phyloP scores from a whole-genome alignment of 2,329 filamentous ascomycete species.

The Didymellaceae sp. region DNA sequence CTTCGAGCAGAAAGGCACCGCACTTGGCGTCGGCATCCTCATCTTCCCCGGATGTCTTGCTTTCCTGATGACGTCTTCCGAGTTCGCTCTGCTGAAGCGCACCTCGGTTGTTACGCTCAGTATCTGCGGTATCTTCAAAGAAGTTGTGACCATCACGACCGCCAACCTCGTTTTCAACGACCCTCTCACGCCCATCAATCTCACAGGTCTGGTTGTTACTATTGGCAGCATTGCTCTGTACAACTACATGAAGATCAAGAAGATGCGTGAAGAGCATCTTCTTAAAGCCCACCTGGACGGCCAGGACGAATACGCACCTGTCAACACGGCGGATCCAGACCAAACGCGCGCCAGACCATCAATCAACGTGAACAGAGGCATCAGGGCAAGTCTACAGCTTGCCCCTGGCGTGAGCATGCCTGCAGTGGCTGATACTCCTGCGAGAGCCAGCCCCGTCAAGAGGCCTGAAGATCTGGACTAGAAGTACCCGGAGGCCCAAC shows the following conservation, averaged over 20 bases:
- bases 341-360: slow-evolving; percentile 19
- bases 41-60: slow-evolving; percentile 90
- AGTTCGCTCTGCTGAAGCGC: slow-evolving; percentile 93
- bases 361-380: slow-evolving; percentile 29
- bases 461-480: slow-evolving; percentile 55
- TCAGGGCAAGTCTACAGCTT: slow-evolving; percentile 49
- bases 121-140: slow-evolving; percentile 98
- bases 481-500: too few species aligned
- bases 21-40: slow-evolving; percentile 73
- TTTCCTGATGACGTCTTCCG: slow-evolving; percentile 94
- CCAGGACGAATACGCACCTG: slow-evolving; percentile 49
- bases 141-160: slow-evolving; percentile 92
- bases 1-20: slow-evolving; percentile 68
- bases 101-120: slow-evolving; percentile 95
- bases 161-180: slow-evolving; percentile 90
- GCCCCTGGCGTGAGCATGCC: slow-evolving; percentile 33
- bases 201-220: slow-evolving; percentile 86
- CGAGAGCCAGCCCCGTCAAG: slow-evolving; percentile 51
- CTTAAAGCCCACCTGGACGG: slow-evolving; percentile 53
- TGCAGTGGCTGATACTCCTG: slow-evolving; percentile 33
- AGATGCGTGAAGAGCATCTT: slow-evolving; percentile 80
- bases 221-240: slow-evolving; percentile 86
- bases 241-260: slow-evolving; percentile 91
- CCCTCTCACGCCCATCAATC: slow-evolving; percentile 82
- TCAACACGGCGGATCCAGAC: slow-evolving; percentile 42